phyloP scores from a whole-genome alignment of 176 grass and related monocot genomes.

The Panicum miliaceum region DNA sequence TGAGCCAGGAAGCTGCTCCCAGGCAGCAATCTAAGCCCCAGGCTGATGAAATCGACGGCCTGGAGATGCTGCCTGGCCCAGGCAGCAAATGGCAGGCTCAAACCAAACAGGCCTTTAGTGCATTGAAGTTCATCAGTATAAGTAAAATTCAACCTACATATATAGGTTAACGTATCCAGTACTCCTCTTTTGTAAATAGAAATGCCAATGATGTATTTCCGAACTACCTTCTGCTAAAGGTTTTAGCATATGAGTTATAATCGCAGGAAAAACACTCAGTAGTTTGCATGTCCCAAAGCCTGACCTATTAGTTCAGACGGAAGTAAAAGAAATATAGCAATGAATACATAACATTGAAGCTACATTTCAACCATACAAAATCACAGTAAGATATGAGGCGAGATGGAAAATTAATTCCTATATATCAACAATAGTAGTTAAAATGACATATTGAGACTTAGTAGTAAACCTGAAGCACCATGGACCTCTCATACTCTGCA shows the following conservation, averaged over 20 bases:
- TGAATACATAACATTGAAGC: conserved; percentile 5
- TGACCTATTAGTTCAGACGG: conserved; percentile 24
- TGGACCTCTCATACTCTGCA: conserved; percentile 94
- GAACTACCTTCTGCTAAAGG: conserved; percentile 14
- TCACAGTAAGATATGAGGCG: conserved; percentile 16
- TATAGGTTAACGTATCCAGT: conserved; percentile 10
- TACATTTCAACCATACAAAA: conserved; percentile 31
- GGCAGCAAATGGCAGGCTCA: too few relatives aligned
- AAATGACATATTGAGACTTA: conserved; percentile 2
- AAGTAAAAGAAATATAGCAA: conserved; percentile 25
- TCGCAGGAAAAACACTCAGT: conserved; percentile 32
- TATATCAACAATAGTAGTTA: conserved; percentile 29
- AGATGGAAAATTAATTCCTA: conserved; percentile 16
- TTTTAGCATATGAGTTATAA: conserved; percentile 19
- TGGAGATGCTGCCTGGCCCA: too few relatives aligned
- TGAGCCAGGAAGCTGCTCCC: too few relatives aligned
- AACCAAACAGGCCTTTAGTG: too few relatives aligned
- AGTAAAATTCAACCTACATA: conserved; percentile 23
- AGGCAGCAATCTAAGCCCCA: too few relatives aligned
- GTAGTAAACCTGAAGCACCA: conserved; percentile 76
- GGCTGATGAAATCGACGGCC: too few relatives aligned
- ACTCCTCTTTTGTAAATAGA: background rate
- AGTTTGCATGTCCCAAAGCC: background rate
- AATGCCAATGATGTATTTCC: conserved; percentile 20
- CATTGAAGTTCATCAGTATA: conserved; percentile 16